Evolutionary conservation across 192 early-diverging fungal species (phyloP), one percentile per base, ranked within the genome.

Genomic region (Pilaira anomala): DNA sequence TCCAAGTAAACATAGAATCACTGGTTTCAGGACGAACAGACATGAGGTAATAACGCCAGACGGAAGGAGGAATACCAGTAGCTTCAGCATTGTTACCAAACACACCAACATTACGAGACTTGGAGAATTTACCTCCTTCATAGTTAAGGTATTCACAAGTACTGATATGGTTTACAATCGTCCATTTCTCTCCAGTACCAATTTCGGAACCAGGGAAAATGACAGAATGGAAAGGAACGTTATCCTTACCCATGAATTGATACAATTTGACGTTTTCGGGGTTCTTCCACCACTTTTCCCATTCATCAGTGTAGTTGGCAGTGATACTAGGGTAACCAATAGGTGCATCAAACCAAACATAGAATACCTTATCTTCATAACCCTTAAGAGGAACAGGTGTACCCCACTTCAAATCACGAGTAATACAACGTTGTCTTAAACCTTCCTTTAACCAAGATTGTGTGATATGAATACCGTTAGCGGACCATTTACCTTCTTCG

Each of bases 241-340:
- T 99, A 75, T 99, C 97, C 80, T 99, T 99, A 67, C 97, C 97
- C 96, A 99, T 98, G 73, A 99, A 99, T 82, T 99, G 96, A 81
- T 92, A 98, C 68, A 98, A 84, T 74, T 93, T 82, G 54, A 99
- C 95, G 48, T 99, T 73, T 19, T 93, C 81, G 0, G 95, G 95
- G 79, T 99, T 97, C 83, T 96, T 96, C 96, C 97, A 99, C 97
- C 97, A 99, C 69, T 91, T 83, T 75, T 94, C 85, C 96, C 96
- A 97, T 22, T 96, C 87, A 54, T 76, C 65, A 3, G 96, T 96
- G 76, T 97, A 97, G 57, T 87, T 94, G 41, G 96, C 95, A 1
- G 96, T 98, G 73, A 99, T 99, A 33, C 95, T 97, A 19, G 92
- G 87, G 68, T 98, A 98, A 48, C 97, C 97, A 63, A 99, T 95